phyloP scores from a whole-genome alignment of 164 flowering plant species.

The Macadamia integrifolia region DNA sequence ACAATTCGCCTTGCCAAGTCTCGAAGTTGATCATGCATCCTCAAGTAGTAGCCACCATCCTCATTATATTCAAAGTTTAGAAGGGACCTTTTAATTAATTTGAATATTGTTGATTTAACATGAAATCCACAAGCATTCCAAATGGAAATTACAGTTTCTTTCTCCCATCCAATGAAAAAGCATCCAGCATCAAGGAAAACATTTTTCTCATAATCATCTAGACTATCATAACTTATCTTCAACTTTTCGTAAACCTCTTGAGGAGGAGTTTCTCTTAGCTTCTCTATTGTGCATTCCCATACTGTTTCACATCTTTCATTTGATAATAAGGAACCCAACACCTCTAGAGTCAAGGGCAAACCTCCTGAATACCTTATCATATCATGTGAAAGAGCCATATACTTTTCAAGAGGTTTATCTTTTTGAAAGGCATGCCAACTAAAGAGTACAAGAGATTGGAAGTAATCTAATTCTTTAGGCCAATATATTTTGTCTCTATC shows the following conservation, averaged over 20 bases:
- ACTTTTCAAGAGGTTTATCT: background rate
- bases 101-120: background rate
- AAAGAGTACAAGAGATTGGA: slow-evolving; percentile 12
- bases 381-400: background rate
- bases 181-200: too few species aligned
- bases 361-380: background rate
- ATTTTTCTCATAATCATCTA: too few species aligned
- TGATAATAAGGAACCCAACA: slow-evolving; percentile 1
- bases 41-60: background rate
- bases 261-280: too few species aligned
- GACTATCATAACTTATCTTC: too few species aligned
- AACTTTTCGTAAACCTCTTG: too few species aligned
- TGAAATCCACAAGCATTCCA: background rate
- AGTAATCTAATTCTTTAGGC: background rate
- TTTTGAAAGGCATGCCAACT: slow-evolving; percentile 10
- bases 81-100: background rate
- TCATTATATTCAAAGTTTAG: background rate
- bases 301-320: background rate
- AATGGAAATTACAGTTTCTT: slow-evolving; percentile 1
- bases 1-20: background rate
- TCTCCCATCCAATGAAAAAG: background rate
- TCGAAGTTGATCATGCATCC: background rate
- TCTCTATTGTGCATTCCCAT: slow-evolving; percentile 9
- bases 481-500: background rate
- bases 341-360: slow-evolving; percentile 9